Percentiles rank a stretch among this genome's conserved stretches.
These are phyloP conservation scores for Pichia paraexigua DNA, from an alignment of 805 yeast genomes.

Conservation along the genomic window DNA sequence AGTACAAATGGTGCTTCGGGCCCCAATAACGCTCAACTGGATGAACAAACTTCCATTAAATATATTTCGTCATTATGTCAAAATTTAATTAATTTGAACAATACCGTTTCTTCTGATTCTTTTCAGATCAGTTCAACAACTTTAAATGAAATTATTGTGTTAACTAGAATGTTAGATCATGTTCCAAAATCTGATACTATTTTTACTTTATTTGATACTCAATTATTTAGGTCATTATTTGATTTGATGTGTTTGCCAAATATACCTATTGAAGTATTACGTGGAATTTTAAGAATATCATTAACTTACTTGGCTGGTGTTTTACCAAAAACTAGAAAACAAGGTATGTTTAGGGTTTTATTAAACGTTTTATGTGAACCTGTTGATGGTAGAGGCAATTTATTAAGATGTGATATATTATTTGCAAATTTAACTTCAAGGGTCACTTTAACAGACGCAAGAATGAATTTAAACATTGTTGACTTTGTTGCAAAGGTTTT, in stretches of 20 bases:
- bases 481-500: constrained; percentile 40
- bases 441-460: constrained; percentile 36
- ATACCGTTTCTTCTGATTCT: not conserved
- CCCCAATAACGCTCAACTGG: constrained; percentile 10
- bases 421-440: constrained; percentile 36
- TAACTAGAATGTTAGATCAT: constrained; percentile 44
- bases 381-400: constrained; percentile 28
- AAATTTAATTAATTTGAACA: not conserved
- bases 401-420: constrained; percentile 17
- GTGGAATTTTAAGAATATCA: constrained; percentile 23
- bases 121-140: constrained; percentile 27
- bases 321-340: constrained; percentile 28
- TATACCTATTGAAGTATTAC: constrained; percentile 20
- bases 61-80: constrained; percentile 16
- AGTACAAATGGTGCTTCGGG: not conserved
- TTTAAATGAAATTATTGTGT: constrained; percentile 44
- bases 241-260: constrained; percentile 14
- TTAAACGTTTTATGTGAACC: constrained; percentile 14
- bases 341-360: constrained; percentile 24
- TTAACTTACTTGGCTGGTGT: constrained; percentile 36
- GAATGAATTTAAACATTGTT: constrained; percentile 36
- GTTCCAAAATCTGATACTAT: constrained; percentile 30
- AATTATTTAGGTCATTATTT: constrained; percentile 19
- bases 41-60: constrained; percentile 15
- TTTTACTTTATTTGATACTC: constrained; percentile 16